Conservation (phyloP, 2,329 filamentous ascomycete genomes). For the Metarhizium album region DNA sequence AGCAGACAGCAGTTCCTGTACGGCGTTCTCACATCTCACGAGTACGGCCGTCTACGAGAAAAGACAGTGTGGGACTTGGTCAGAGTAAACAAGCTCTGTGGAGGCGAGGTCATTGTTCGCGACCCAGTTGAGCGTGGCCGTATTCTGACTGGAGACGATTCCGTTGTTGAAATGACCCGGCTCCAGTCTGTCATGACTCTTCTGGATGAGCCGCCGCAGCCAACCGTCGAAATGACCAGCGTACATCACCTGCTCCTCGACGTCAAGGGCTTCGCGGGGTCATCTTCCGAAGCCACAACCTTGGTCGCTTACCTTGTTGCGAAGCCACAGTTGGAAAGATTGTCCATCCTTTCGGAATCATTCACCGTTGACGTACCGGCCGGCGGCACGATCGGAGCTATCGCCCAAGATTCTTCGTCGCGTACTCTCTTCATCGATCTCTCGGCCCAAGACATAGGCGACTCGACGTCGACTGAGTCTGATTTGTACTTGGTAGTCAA, state of each 20-base stretch:
- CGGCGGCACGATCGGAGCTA: conserved; percentile 57
- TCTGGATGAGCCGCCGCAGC: conserved; percentile 68
- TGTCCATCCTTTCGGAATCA: conserved; percentile 67
- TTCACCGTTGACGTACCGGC: conserved; percentile 70
- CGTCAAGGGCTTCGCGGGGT: conserved; percentile 69
- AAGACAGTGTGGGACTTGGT: conserved; percentile 94
- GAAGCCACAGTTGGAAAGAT: conserved; percentile 51
- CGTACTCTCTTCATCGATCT: conserved; percentile 85
- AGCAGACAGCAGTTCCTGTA: conserved; percentile 84
- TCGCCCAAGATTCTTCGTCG: conserved; percentile 56
- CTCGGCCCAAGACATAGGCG: conserved; percentile 61
- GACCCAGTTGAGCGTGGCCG: conserved; percentile 75
- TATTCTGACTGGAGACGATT: conserved; percentile 84
- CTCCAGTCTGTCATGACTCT: conserved; percentile 95
- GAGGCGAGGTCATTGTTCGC: conserved; percentile 87
- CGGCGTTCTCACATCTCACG: conserved; percentile 80
- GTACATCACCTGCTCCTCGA: conserved; percentile 78
- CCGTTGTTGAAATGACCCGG: conserved; percentile 79
- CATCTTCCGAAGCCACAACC: conserved; percentile 63
- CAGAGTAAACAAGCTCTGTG: conserved; percentile 85
- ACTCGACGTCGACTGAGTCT: conserved; percentile 49
- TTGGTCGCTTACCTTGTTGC: conserved; percentile 69
- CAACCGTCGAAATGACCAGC: conserved; percentile 54
- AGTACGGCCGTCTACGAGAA: conserved; percentile 71
- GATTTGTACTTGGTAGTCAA: conserved; percentile 79